Evolutionary conservation across 805 yeast species (phyloP).

Genomic region (Nakazawaea pomicola): DNA sequence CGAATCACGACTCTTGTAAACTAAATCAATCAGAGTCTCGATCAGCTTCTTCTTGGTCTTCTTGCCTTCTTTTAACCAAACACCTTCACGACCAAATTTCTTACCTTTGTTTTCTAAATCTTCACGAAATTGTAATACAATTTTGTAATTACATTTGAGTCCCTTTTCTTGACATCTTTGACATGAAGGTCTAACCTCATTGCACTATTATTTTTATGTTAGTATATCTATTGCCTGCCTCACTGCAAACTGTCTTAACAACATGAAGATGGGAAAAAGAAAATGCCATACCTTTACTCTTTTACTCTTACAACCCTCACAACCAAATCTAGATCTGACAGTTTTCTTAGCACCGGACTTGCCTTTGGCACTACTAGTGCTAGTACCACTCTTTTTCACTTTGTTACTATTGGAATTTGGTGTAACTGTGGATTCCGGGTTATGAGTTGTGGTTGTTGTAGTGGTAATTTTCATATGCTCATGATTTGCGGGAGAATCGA

Average conservation of each 20-base stretch:
- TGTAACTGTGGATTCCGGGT: too few relatives aligned
- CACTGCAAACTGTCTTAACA: too few relatives aligned
- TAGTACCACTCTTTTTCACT: too few relatives aligned
- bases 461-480: too few relatives aligned
- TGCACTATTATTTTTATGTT: slow-evolving; percentile 23
- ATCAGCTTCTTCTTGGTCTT: slow-evolving; percentile 3
- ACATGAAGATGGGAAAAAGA: background rate
- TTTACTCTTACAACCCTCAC: slow-evolving; percentile 20
- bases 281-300: slow-evolving; percentile 14
- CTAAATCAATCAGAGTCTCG: slow-evolving; percentile 14
- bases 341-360: background rate
- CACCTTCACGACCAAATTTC: slow-evolving; percentile 16
- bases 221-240: slow-evolving; percentile 14
- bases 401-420: too few relatives aligned
- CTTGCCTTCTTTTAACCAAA: slow-evolving; percentile 11
- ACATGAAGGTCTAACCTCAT: slow-evolving; percentile 34
- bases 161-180: slow-evolving; percentile 28
- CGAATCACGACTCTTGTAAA: slow-evolving; percentile 14
- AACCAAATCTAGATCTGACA: slow-evolving; percentile 20
- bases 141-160: slow-evolving; percentile 10
- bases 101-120: slow-evolving; percentile 14
- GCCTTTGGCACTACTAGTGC: slow-evolving; percentile 18
- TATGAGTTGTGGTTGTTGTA: too few relatives aligned
- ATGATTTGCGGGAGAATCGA: too few relatives aligned
- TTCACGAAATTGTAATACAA: slow-evolving; percentile 13